Percentiles rank a stretch among this genome's conserved stretches.
phyloP scores from a whole-genome alignment of 1,284 basidiomycete genomes.

The Lentinula novae-zelandiae region DNA sequence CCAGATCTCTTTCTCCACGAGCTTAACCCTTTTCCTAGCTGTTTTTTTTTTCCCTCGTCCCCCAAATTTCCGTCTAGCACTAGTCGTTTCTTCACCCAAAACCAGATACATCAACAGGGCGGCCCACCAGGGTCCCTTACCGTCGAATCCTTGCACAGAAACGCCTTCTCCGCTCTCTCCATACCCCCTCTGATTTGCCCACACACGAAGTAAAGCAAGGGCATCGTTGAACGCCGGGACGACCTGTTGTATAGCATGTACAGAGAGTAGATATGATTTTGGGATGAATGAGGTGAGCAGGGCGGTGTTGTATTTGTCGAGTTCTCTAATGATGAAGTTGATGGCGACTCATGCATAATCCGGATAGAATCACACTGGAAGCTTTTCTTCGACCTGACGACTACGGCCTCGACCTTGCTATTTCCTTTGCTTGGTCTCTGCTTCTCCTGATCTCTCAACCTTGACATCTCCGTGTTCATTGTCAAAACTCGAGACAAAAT shows the following conservation, averaged over 20 bases:
- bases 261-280: slow-evolving; percentile 63
- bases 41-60: slow-evolving; percentile 40
- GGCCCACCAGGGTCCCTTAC: slow-evolving; percentile 66
- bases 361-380: slow-evolving; percentile 36
- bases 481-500: no score
- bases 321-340: slow-evolving; percentile 16
- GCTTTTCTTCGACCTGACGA: no score
- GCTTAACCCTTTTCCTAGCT: slow-evolving; percentile 71
- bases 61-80: slow-evolving; percentile 15
- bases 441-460: neutral
- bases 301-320: slow-evolving; percentile 64
- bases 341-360: slow-evolving; percentile 21
- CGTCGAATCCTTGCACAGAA: slow-evolving; percentile 68
- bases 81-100: slow-evolving; percentile 56
- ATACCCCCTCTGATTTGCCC: slow-evolving; percentile 89
- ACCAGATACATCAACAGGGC: slow-evolving; percentile 72
- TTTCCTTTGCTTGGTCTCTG: no score
- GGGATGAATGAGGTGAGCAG: slow-evolving; percentile 69
- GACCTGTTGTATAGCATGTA: slow-evolving; percentile 62
- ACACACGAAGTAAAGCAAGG: slow-evolving; percentile 78
- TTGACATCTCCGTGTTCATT: neutral
- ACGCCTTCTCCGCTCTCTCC: slow-evolving; percentile 44
- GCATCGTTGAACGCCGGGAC: slow-evolving; percentile 74
- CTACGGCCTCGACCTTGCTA: no score
- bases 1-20: slow-evolving; percentile 37